Evolutionary conservation across 2,329 filamentous ascomycete genomes (phyloP), one percentile per base, ranked within the genome.

Genomic region (Diplodia scrobiculata): DNA sequence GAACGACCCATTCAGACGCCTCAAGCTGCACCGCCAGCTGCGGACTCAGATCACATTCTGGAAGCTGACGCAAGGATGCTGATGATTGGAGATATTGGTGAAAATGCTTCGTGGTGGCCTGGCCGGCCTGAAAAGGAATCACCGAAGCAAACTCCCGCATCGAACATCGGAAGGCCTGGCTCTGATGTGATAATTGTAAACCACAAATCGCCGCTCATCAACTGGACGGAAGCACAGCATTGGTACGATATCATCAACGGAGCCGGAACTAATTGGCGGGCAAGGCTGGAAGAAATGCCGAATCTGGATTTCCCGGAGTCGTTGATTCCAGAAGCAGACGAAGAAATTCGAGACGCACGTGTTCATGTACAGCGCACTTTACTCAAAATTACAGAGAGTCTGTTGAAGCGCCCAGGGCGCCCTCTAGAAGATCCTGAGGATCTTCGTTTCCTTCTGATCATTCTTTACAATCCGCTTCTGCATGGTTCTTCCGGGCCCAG

Each of bases 91-190:
- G 86, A 93, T 71, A 83, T 93, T 70, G 89, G 88, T 0, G 91
- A 95, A 73, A 95, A 95, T 73, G 91, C 90, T 2, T 86, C 85
- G 7, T 94, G 90, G 91, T 94, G 91, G 90, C 88, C 89, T 54
- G 90, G 89, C 1, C 83, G 83, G 58, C 51, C 58, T 36, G 66
- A 64, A 48, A 51, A 62, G 47, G 54, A 66, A 32, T 45, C 53
- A 14, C 54, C 54, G 13, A 52, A 53, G 36, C 54, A 66, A 13
- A 13, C n/a, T 27, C 32, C 38, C 11, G 13, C 25, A 13, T 36
- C 29, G 7, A 32, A 66, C 17, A 29, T 21, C 6, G 65, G 54
- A n/a, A 52, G 50, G 36, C 45, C 65, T 10, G 48, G 29, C 25
- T 21, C 54, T 19, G 55, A 66, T 21, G 50, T 36, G 36, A 47